Conservation (phyloP, 768 basidiomycete species). For the Mycena crocata region DNA sequence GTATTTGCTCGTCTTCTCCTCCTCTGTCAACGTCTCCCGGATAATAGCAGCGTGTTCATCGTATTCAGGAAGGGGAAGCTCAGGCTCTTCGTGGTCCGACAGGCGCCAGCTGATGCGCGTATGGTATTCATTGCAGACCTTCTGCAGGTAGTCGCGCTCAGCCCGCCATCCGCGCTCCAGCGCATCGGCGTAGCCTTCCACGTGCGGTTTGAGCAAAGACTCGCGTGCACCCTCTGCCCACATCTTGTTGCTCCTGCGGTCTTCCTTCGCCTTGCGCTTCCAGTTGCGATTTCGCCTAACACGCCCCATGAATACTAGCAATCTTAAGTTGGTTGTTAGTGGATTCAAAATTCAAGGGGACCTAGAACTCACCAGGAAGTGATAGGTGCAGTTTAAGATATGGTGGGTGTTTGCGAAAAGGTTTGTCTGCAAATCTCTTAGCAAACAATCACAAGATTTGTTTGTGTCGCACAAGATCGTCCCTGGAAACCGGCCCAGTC, state of each 20-base stretch:
- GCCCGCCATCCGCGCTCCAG: neutral
- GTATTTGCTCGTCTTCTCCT: neutral
- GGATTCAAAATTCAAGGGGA: no score
- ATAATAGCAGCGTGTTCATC: neutral
- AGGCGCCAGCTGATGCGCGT: neutral
- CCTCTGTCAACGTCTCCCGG: neutral
- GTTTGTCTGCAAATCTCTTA: no score
- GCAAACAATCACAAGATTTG: no score
- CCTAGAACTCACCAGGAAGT: no score
- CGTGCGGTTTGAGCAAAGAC: neutral
- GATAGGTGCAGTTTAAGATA: no score
- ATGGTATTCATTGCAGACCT: constrained; percentile 21
- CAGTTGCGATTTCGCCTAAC: neutral
- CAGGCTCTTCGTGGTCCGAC: constrained; percentile 2
- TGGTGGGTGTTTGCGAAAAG: no score
- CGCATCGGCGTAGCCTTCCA: constrained; percentile 11
- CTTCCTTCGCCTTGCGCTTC: neutral
- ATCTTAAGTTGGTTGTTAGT: no score
- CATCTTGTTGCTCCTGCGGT: neutral
- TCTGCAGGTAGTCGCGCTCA: constrained; percentile 12
- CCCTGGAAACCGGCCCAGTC: no score
- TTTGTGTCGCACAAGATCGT: no score
- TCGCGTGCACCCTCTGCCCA: constrained; percentile 10
- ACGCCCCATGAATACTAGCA: no score
- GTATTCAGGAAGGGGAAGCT: neutral